Percentiles rank a stretch among this genome's conserved stretches.
These are phyloP conservation scores for Cryptomeria japonica DNA, from an alignment of 75 land plant genomes.

Conservation along the genomic window DNA sequence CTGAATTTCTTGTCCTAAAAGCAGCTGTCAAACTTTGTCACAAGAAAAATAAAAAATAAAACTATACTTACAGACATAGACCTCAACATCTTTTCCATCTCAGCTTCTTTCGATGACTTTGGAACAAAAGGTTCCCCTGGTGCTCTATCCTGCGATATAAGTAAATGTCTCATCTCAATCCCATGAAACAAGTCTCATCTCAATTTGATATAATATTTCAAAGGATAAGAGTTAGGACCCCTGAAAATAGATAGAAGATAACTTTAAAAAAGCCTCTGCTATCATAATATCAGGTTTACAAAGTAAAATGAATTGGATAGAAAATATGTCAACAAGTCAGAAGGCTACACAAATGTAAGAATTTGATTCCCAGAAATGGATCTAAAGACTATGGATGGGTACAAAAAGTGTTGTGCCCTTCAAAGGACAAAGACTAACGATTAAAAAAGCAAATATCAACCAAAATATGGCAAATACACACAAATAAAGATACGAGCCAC, in stretches of 20 bases:
- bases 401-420: neutral
- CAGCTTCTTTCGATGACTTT: slow-evolving; percentile 94
- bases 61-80: slow-evolving; percentile 76
- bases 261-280: neutral
- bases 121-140: slow-evolving; percentile 86
- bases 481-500: neutral
- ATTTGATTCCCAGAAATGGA: neutral
- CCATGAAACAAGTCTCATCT: neutral
- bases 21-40: neutral
- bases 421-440: neutral
- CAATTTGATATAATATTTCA: neutral
- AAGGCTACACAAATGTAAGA: neutral
- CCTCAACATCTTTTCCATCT: slow-evolving; percentile 84
- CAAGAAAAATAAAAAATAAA: neutral
- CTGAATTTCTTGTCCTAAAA: neutral
- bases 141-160: slow-evolving; percentile 61
- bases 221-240: neutral
- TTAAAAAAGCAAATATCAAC: neutral
- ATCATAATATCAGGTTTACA: neutral
- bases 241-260: neutral
- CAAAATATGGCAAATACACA: neutral
- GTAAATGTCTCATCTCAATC: neutral
- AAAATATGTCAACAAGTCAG: neutral
- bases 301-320: neutral
- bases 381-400: neutral